phyloP scores from a whole-genome alignment of 495 filamentous ascomycete species.

The Pseudomonodictys pantanalensis region DNA sequence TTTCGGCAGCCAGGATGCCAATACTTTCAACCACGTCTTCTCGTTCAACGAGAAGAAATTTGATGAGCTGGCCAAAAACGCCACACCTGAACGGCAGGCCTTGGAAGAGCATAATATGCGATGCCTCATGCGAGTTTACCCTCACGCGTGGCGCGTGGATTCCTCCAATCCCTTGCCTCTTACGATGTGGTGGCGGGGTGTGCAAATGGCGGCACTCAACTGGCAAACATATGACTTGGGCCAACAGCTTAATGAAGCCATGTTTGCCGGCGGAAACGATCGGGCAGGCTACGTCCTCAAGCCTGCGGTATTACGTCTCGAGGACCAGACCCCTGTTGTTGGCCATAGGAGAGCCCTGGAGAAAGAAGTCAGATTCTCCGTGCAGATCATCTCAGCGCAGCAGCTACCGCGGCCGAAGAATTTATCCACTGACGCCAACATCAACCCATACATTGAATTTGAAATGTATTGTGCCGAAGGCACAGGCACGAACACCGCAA shows the following conservation, averaged over 20 bases:
- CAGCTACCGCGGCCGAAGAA: slow-evolving; percentile 80
- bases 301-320: slow-evolving; percentile 71
- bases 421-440: slow-evolving; percentile 63
- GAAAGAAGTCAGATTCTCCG: slow-evolving; percentile 74
- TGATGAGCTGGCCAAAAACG: slow-evolving; percentile 65
- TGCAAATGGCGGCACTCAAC: slow-evolving; percentile 94
- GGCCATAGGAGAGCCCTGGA: slow-evolving; percentile 59
- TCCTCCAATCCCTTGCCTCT: slow-evolving; percentile 93
- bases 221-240: slow-evolving; percentile 97
- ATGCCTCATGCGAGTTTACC: slow-evolving; percentile 91
- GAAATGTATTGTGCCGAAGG: slow-evolving; percentile 94
- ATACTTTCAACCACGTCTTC: slow-evolving; percentile 85
- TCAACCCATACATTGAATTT: slow-evolving; percentile 92
- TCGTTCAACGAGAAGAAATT: slow-evolving; percentile 88
- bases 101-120: slow-evolving; percentile 86
- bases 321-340: slow-evolving; percentile 39
- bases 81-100: slow-evolving; percentile 61
- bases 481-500: slow-evolving; percentile 62
- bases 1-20: slow-evolving; percentile 72
- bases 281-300: slow-evolving; percentile 90
- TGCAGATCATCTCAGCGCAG: slow-evolving; percentile 90
- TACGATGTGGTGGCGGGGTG: slow-evolving; percentile 88
- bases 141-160: slow-evolving; percentile 68
- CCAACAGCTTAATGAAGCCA: slow-evolving; percentile 94
- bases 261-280: slow-evolving; percentile 93